These are phyloP conservation scores for Solanum corneliomulleri DNA, from an alignment of 257 asterid genomes.

Conservation along the genomic window DNA sequence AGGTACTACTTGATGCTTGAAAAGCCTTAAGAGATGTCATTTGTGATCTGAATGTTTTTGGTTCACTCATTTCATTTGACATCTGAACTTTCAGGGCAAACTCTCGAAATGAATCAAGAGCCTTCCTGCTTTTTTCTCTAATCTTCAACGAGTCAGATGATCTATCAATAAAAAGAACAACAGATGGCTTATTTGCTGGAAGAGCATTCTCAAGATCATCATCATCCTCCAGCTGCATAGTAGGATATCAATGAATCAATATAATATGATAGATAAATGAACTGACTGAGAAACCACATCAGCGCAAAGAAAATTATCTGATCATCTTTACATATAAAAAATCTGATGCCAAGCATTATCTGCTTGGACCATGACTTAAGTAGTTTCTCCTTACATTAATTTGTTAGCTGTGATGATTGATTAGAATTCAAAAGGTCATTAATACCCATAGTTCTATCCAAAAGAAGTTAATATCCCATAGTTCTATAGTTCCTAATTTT, in stretches of 20 bases:
- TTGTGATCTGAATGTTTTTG: constrained; percentile 18
- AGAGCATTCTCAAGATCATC: constrained; percentile 44
- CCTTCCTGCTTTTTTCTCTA: constrained; percentile 55
- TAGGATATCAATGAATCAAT: constrained; percentile 6
- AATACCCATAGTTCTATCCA: neutral
- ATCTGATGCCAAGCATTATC: neutral
- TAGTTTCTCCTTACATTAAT: neutral
- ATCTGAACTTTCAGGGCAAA: constrained; percentile 38
- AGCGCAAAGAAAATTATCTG: neutral
- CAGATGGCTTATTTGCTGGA: constrained; percentile 57
- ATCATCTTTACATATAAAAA: neutral
- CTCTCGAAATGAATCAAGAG: constrained; percentile 65
- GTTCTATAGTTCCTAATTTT: neutral
- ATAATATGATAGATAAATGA: neutral
- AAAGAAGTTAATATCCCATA: neutral
- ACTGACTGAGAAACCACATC: neutral
- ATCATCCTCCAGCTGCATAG: constrained; percentile 63
- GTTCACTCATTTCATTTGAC: constrained; percentile 25
- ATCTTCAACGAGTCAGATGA: constrained; percentile 48
- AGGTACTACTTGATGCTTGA: constrained; percentile 25
- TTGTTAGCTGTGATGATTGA: neutral
- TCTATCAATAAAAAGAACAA: constrained; percentile 86
- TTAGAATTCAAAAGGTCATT: neutral
- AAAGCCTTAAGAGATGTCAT: constrained; percentile 14
- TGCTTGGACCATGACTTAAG: neutral